phyloP scores from a whole-genome alignment of 73 alveolate genomes.

The Tetrahymena borealis region DNA sequence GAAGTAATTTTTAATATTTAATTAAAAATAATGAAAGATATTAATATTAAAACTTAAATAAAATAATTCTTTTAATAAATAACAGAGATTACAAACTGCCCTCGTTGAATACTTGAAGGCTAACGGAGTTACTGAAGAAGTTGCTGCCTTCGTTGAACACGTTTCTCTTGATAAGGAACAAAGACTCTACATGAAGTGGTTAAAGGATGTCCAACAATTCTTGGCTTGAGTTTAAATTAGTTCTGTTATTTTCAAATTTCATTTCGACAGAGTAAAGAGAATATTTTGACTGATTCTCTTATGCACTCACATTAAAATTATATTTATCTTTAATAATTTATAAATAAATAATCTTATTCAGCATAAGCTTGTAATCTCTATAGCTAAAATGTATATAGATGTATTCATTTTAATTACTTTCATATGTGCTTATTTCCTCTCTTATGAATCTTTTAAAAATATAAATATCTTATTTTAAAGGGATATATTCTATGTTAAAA shows the following conservation, averaged over 20 bases:
- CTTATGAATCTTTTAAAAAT: background rate
- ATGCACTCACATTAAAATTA: no score
- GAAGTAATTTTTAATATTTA: conserved; percentile 1
- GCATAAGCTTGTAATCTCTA: background rate
- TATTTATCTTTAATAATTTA: background rate
- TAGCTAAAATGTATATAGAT: background rate
- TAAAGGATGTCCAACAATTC: conserved; percentile 52
- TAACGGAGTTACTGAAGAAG: conserved; percentile 71
- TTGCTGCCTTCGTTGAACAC: conserved; percentile 78
- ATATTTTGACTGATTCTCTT: no score
- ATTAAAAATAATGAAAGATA: background rate
- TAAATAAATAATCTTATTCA: background rate
- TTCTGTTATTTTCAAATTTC: background rate
- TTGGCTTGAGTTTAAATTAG: background rate
- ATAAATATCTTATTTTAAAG: no score
- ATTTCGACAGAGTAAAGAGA: no score
- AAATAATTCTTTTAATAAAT: background rate
- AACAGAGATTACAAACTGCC: conserved; percentile 47
- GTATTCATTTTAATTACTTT: background rate
- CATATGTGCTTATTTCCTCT: background rate
- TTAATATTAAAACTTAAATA: background rate
- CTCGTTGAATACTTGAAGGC: conserved; percentile 66
- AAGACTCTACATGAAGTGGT: conserved; percentile 83
- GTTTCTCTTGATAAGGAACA: conserved; percentile 80
- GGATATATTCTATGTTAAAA: no score